These are phyloP conservation scores for Xylaria sp. DNA, from an alignment of 495 filamentous ascomycete genomes.

Conservation along the genomic window DNA sequence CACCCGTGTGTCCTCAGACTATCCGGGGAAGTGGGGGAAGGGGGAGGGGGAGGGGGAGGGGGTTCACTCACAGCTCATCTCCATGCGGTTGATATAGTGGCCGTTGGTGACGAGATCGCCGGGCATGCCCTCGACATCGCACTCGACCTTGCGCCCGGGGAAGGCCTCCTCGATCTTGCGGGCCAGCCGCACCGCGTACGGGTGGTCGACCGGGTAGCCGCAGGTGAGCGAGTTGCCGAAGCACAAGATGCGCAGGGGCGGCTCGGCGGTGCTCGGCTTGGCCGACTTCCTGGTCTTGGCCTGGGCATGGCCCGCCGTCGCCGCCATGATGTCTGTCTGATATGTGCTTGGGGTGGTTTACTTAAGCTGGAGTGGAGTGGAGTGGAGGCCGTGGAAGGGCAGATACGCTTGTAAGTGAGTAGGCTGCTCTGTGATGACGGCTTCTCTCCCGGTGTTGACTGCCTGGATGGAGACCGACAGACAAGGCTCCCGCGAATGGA, in stretches of 20 bases:
- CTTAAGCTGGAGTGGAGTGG: slow-evolving; percentile 1
- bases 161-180: slow-evolving; percentile 51
- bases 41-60: too few species aligned
- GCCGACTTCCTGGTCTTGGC: background rate
- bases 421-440: too few species aligned
- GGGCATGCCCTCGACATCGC: slow-evolving; percentile 51
- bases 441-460: background rate
- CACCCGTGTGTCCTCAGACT: background rate
- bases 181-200: slow-evolving; percentile 55
- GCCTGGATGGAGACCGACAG: background rate
- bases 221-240: slow-evolving; percentile 70
- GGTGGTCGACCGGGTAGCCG: slow-evolving; percentile 59
- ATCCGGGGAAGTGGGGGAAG: background rate
- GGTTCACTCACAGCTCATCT: slow-evolving; percentile 51
- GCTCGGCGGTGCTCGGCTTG: slow-evolving; percentile 4
- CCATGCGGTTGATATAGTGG: slow-evolving; percentile 54
- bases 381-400: background rate
- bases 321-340: slow-evolving; percentile 2
- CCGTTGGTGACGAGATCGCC: slow-evolving; percentile 59
- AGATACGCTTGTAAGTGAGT: background rate
- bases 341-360: background rate
- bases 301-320: too few species aligned
- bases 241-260: slow-evolving; percentile 61
- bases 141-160: slow-evolving; percentile 44
- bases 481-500: background rate